Conservation (phyloP, 2,329 filamentous ascomycete species). For the Neocatenulostroma microsporum region DNA sequence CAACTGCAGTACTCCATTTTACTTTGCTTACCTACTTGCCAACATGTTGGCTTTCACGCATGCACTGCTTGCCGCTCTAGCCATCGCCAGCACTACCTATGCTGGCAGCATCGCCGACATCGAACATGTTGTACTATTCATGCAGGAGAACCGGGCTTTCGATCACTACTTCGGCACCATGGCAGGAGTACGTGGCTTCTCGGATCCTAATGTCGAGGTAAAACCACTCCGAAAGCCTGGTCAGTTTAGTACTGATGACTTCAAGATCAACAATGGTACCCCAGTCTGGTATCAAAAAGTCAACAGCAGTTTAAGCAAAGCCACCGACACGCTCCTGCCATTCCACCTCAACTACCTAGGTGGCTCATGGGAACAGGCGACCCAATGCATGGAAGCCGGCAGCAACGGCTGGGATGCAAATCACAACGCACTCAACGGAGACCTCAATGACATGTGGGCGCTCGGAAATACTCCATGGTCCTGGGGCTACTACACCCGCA, state of each 20-base stretch:
- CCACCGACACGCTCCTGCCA: not conserved
- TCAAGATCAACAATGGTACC: conserved; percentile 12
- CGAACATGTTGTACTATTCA: conserved; percentile 50
- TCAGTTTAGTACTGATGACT: not conserved
- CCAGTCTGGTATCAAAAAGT: conserved; percentile 42
- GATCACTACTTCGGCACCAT: conserved; percentile 26
- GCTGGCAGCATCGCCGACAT: conserved; percentile 35
- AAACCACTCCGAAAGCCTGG: conserved; percentile 2
- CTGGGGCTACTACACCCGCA: conserved; percentile 45
- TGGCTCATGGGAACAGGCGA: not conserved
- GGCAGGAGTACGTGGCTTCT: conserved; percentile 44
- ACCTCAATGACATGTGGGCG: conserved; percentile 48
- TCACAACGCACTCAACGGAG: conserved; percentile 44
- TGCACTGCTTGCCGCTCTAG: conserved; percentile 2
- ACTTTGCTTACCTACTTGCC: not conserved
- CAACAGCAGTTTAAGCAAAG: conserved; percentile 14
- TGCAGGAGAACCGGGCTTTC: conserved; percentile 44
- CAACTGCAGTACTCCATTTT: not conserved
- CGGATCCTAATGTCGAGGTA: conserved; percentile 41
- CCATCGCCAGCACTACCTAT: conserved; percentile 5
- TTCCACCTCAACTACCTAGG: conserved; percentile 1
- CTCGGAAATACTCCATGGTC: conserved; percentile 48
- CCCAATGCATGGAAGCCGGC: conserved; percentile 1
- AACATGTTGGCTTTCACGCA: conserved; percentile 5
- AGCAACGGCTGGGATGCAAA: not conserved